phyloP scores from a whole-genome alignment of 495 filamentous ascomycete species.

The Neurospora sp. region DNA sequence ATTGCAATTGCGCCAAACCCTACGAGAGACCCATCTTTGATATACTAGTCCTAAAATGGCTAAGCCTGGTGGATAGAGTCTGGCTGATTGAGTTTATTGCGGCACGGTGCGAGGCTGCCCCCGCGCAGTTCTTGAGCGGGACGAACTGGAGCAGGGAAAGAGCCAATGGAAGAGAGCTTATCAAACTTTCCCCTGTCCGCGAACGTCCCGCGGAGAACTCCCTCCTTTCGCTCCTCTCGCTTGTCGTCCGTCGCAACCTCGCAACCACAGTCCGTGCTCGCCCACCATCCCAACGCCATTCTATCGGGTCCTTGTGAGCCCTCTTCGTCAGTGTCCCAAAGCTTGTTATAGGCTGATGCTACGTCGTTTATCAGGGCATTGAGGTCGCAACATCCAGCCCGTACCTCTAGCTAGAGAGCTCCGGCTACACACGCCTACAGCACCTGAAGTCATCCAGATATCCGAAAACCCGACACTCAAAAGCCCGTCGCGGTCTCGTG shows the following conservation, averaged over 20 bases:
- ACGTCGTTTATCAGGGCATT: neutral
- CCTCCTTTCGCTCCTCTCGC: neutral
- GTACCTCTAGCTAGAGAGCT: neutral
- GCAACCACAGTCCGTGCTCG: neutral
- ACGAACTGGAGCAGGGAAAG: neutral
- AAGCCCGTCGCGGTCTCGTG: neutral
- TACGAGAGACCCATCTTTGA: neutral
- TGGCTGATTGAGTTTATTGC: neutral
- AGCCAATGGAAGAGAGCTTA: neutral
- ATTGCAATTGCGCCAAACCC: neutral
- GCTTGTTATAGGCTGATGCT: neutral
- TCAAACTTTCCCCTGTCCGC: neutral
- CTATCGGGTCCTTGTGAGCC: neutral
- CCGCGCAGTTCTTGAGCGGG: neutral
- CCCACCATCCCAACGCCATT: neutral
- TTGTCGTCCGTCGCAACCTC: neutral
- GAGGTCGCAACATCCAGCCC: neutral
- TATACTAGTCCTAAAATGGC: neutral
- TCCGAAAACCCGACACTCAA: neutral
- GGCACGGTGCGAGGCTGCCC: neutral
- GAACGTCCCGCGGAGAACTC: neutral
- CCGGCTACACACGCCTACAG: neutral
- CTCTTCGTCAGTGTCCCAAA: neutral
- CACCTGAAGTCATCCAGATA: neutral
- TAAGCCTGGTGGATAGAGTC: neutral